Conservation (phyloP, 345 rosid genomes). For the Eucalyptus regnans region DNA sequence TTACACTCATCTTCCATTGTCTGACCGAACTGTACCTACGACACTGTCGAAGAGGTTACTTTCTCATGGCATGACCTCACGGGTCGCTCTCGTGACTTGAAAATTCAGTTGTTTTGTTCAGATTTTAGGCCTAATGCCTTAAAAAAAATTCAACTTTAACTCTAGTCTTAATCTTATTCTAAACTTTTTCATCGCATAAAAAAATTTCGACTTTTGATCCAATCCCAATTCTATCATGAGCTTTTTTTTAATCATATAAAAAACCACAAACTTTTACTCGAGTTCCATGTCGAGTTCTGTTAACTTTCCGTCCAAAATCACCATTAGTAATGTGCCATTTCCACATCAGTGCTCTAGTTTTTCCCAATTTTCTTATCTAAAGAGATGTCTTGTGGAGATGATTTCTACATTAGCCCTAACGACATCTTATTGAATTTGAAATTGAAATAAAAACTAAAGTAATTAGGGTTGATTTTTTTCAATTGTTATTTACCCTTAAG, state of each 20-base stretch:
- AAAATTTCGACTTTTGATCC: fast-evolving
- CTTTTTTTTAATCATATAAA: neutral
- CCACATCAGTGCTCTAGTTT: neutral
- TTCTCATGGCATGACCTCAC: neutral
- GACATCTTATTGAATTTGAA: neutral
- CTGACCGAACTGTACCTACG: neutral
- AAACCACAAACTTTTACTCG: neutral
- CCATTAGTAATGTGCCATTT: fast-evolving
- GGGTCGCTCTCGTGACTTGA: neutral
- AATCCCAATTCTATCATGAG: neutral
- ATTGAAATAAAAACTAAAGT: neutral
- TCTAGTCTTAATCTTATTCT: neutral
- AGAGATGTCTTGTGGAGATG: neutral
- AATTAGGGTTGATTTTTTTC: too few relatives aligned
- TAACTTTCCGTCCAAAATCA: neutral
- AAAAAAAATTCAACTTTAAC: too few relatives aligned
- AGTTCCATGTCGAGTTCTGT: fast-evolving
- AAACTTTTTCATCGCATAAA: neutral
- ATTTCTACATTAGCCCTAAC: neutral
- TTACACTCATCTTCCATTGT: neutral
- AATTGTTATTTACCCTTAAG: neutral
- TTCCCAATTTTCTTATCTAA: neutral
- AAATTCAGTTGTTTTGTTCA: neutral
- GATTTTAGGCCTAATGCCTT: neutral
- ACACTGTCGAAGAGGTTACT: neutral